Conservation (phyloP, 345 rosid genomes). For the Raphanus sativus region DNA sequence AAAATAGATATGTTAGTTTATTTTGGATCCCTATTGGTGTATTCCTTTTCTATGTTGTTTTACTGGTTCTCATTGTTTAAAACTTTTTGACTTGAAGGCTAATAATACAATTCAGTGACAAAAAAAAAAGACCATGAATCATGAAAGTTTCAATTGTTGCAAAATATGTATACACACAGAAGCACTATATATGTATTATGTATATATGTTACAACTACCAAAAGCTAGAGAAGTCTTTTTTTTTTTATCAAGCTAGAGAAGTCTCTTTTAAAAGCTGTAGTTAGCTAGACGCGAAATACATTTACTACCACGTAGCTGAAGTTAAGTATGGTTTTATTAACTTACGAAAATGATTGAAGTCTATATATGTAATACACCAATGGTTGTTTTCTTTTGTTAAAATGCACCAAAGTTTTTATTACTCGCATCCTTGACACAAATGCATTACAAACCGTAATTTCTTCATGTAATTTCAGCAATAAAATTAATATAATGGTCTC, state of each 20-base stretch:
- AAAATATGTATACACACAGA: not conserved
- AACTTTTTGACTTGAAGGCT: too few relatives aligned
- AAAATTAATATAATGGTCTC: not conserved
- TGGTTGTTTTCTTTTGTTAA: too few relatives aligned
- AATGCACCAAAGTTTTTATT: not conserved
- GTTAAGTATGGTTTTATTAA: not conserved
- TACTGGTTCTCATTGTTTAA: too few relatives aligned
- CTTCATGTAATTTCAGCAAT: not conserved
- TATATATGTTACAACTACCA: slow-evolving; percentile 1
- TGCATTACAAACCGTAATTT: not conserved
- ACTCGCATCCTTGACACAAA: not conserved
- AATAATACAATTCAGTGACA: too few relatives aligned
- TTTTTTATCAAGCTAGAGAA: too few relatives aligned
- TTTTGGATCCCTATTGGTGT: too few relatives aligned
- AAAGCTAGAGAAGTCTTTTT: not conserved
- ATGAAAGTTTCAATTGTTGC: slow-evolving; percentile 5
- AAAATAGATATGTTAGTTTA: too few relatives aligned
- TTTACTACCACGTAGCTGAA: not conserved
- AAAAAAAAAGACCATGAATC: not conserved
- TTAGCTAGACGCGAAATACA: not conserved
- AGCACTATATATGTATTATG: too few relatives aligned
- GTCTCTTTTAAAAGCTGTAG: not conserved
- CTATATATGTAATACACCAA: too few relatives aligned
- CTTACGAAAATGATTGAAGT: not conserved
- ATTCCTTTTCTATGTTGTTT: too few relatives aligned